These are phyloP conservation scores for Thyridium curvatum DNA, from an alignment of 2,329 filamentous ascomycete genomes.

Conservation along the genomic window DNA sequence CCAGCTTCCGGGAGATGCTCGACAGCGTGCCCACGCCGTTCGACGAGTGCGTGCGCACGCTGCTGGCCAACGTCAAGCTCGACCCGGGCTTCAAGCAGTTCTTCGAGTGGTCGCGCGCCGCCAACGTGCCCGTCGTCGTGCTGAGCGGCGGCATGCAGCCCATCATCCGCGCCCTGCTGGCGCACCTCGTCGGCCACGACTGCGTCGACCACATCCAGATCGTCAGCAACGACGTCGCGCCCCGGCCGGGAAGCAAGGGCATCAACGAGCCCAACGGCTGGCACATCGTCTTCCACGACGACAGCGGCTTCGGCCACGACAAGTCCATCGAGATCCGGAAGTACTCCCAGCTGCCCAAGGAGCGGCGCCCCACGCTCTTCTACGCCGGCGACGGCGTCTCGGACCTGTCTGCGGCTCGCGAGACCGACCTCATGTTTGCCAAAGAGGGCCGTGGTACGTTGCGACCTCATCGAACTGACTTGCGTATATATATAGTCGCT, in stretches of 20 bases:
- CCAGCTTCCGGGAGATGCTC: conserved; percentile 88
- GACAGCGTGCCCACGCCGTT: conserved; percentile 78
- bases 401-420: conserved; percentile 83
- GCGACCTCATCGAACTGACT: not conserved
- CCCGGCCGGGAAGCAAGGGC: conserved; percentile 59
- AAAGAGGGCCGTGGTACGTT: conserved; percentile 76
- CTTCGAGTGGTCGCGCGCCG: conserved; percentile 70
- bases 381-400: conserved; percentile 95
- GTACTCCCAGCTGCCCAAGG: conserved; percentile 66
- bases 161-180: conserved; percentile 77
- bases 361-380: conserved; percentile 73
- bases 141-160: conserved; percentile 90
- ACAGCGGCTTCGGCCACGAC: conserved; percentile 90
- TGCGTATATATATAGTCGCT: not conserved
- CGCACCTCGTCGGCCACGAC: conserved; percentile 74
- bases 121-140: conserved; percentile 89
- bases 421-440: conserved; percentile 90
- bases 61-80: conserved; percentile 77
- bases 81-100: conserved; percentile 87
- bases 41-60: conserved; percentile 70
- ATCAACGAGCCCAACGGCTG: conserved; percentile 74
- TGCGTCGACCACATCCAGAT: conserved; percentile 71
- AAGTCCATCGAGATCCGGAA: conserved; percentile 88
- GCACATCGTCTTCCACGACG: conserved; percentile 84
- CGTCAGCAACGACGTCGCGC: conserved; percentile 75